phyloP scores from a whole-genome alignment of 2,329 filamentous ascomycete species.

The Pseudocercospora fijiensis region DNA sequence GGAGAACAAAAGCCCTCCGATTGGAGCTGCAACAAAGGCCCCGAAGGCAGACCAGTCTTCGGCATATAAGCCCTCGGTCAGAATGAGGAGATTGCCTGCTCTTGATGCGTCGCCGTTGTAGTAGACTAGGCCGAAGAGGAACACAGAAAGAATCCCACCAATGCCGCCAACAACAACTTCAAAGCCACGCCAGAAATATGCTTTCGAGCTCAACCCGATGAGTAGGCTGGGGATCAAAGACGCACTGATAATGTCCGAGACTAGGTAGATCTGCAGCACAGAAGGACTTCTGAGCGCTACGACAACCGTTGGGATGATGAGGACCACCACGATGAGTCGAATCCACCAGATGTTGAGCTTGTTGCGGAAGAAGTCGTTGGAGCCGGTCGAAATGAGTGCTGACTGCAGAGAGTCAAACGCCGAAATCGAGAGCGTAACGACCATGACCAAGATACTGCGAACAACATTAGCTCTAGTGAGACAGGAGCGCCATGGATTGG shows the following conservation, averaged over 20 bases:
- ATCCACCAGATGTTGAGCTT: slow-evolving; percentile 73
- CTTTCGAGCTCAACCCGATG: slow-evolving; percentile 64
- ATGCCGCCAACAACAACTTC: slow-evolving; percentile 77
- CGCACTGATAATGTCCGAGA: slow-evolving; percentile 76
- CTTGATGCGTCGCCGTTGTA: slow-evolving; percentile 61
- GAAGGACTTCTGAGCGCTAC: slow-evolving; percentile 71
- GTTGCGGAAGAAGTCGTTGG: slow-evolving; percentile 83
- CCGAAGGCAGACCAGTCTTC: slow-evolving; percentile 81
- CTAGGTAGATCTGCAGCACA: slow-evolving; percentile 78
- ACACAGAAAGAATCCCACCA: slow-evolving; percentile 75
- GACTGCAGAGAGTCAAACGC: slow-evolving; percentile 79
- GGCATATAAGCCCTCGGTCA: slow-evolving; percentile 71
- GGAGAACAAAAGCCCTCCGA: slow-evolving; percentile 72
- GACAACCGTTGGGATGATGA: slow-evolving; percentile 73
- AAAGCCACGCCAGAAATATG: slow-evolving; percentile 74
- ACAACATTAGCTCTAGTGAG: neutral
- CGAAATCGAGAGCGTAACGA: slow-evolving; percentile 65
- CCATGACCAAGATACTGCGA: slow-evolving; percentile 69
- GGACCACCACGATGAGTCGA: slow-evolving; percentile 64
- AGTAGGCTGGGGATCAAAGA: slow-evolving; percentile 72
- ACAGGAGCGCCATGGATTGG: neutral
- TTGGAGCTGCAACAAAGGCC: slow-evolving; percentile 75
- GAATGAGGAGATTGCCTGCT: slow-evolving; percentile 67
- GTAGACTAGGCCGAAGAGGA: slow-evolving; percentile 77
- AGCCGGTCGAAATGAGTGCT: slow-evolving; percentile 75